Conservation (phyloP, 2,329 filamentous ascomycete genomes). For the Fusarium staphyleae region DNA sequence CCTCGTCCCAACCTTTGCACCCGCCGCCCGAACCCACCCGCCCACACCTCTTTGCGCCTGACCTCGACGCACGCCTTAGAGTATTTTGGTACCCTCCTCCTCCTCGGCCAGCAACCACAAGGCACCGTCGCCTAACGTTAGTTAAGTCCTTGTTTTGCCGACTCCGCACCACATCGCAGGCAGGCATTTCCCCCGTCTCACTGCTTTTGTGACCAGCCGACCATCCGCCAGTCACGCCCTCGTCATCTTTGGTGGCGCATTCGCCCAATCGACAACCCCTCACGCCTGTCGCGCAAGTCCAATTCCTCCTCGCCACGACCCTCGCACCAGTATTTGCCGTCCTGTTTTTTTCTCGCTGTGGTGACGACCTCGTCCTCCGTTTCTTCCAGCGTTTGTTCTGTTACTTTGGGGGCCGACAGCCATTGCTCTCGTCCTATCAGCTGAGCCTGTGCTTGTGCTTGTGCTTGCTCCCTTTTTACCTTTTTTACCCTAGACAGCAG, state of each 20-base stretch:
- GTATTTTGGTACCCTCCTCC: conserved; percentile 36
- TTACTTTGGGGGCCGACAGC: conserved; percentile 34
- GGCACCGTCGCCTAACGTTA: conserved; percentile 23
- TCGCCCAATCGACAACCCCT: conserved; percentile 37
- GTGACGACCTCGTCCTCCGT: conserved; percentile 34
- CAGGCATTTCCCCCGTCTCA: conserved; percentile 41
- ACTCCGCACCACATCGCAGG: conserved; percentile 32
- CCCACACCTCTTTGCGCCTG: conserved; percentile 40
- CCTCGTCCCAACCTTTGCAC: conserved; percentile 14
- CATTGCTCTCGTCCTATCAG: conserved; percentile 32
- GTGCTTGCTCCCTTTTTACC: conserved; percentile 14
- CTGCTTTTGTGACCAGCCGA: conserved; percentile 39
- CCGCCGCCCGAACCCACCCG: conserved; percentile 35
- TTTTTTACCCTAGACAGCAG: conserved; percentile 30
- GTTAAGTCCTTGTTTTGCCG: conserved; percentile 34
- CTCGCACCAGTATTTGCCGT: conserved; percentile 35
- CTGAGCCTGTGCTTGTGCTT: conserved; percentile 26
- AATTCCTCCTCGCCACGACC: conserved; percentile 41
- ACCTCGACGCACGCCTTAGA: conserved; percentile 38
- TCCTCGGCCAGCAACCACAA: conserved; percentile 36
- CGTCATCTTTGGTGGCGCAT: conserved; percentile 38
- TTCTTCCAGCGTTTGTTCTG: conserved; percentile 29
- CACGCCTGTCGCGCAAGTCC: conserved; percentile 38
- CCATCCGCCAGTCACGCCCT: conserved; percentile 38
- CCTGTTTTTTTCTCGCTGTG: conserved; percentile 31